Evolutionary conservation across 2,329 filamentous ascomycete species (phyloP), one percentile per base, ranked within the genome.

Genomic region (Nothophoma quercina): DNA sequence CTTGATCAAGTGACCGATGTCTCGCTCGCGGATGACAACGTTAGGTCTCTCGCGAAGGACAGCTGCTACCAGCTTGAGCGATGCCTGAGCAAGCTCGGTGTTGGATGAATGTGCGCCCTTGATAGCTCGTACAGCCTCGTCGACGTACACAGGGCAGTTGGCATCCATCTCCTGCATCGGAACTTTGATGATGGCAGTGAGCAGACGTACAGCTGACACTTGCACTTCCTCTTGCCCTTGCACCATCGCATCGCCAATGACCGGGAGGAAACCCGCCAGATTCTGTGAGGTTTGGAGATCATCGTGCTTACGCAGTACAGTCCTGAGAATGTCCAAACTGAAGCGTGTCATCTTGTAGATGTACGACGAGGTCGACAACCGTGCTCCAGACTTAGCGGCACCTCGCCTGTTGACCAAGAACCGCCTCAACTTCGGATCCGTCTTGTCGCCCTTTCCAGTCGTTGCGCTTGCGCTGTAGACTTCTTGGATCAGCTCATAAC

Each of bases 171-270:
- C 79, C 1, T 81, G 79, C 62, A 97, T 83, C 0, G 91, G 91
- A 4, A 97, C 88, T 68, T 91, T 93, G 74, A 92, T 88, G 54
- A 98, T 87, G 1, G 91, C 88, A 0, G 87, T 88, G 21, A 99
- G 81, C n/a, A 98, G 79, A 58, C 92, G 87, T 69, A 98, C 88
- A 9, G 91, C 87, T 1, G 93, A 88, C 26, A 96, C 85, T 77
- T 96, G 95, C 54, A 99, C 89, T 70, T 99, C 95, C 67, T 98
- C 93, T 68, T 97, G 91, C 2, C 86, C 87, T 60, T 87, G 87
- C 7, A 96, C 81, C 34, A 98, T 81, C 0, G 91, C 87, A 73
- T 99, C 95, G 46, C 93, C 93, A 26, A 98, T 82, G 52, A 97
- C 87, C 0, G 92, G 91, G 41, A 99, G 78, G 67, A 98, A 97